Percentiles rank a stretch among this genome's conserved stretches.
phyloP scores from a whole-genome alignment of 495 filamentous ascomycete genomes.

The Umbilicaria muhlenbergii region DNA sequence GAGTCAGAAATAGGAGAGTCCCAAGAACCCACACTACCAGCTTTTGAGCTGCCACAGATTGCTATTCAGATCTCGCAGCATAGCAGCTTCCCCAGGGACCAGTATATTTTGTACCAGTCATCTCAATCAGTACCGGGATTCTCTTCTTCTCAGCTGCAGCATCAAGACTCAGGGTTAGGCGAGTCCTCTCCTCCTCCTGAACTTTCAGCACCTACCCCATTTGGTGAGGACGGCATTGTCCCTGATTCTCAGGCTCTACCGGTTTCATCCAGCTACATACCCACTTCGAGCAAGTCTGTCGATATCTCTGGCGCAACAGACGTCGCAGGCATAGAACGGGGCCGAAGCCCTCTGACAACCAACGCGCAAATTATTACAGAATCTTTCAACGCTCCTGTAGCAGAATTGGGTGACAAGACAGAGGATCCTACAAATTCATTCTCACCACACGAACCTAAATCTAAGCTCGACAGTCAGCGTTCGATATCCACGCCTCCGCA shows the following conservation, averaged over 20 bases:
- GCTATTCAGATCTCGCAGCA: constrained; percentile 10
- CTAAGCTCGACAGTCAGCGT: too few relatives aligned
- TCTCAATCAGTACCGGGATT: constrained; percentile 6
- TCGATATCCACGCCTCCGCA: too few relatives aligned
- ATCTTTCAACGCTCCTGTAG: too few relatives aligned
- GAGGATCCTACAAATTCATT: too few relatives aligned
- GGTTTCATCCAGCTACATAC: constrained; percentile 8
- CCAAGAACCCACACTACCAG: background rate
- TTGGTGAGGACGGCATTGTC: constrained; percentile 1
- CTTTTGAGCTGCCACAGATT: background rate
- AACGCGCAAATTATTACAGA: too few relatives aligned
- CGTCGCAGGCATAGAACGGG: too few relatives aligned
- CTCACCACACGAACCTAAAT: too few relatives aligned
- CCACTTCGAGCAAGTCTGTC: constrained; percentile 1
- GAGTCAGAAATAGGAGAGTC: background rate
- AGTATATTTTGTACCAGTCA: constrained; percentile 11
- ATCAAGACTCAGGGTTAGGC: background rate
- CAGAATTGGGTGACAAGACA: too few relatives aligned
- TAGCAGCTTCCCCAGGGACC: constrained; percentile 9
- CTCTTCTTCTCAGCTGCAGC: background rate
- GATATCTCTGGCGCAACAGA: background rate
- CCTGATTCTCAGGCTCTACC: constrained; percentile 13
- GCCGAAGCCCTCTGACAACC: too few relatives aligned
- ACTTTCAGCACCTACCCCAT: background rate
- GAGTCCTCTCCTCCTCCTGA: constrained; percentile 1